Conservation (phyloP, 306 rosid species). For the Alnus glutinosa region DNA sequence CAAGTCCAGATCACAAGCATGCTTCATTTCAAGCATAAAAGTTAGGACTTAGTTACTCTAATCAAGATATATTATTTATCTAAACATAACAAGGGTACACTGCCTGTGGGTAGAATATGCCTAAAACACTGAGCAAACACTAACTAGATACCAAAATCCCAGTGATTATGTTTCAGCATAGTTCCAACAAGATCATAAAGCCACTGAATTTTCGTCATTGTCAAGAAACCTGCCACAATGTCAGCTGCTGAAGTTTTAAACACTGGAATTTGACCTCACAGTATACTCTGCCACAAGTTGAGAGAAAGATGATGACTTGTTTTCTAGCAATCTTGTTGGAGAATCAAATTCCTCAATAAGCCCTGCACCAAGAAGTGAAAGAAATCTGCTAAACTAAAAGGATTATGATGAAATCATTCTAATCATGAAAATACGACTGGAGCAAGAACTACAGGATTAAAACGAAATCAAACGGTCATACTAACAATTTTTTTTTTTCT, state of each 20-base stretch:
- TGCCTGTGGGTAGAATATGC: not conserved
- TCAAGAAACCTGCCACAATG: not conserved
- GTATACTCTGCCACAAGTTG: slow-evolving; percentile 33
- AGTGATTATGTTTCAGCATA: not conserved
- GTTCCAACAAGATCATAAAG: not conserved
- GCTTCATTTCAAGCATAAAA: slow-evolving; percentile 28
- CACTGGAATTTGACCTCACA: slow-evolving; percentile 32
- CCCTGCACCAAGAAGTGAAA: not conserved
- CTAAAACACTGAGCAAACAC: not conserved
- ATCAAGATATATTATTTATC: not conserved
- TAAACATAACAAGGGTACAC: not conserved
- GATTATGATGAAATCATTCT: not conserved
- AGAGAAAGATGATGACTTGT: slow-evolving; percentile 23
- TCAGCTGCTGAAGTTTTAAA: not conserved
- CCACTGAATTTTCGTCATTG: slow-evolving; percentile 6
- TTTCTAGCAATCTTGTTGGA: slow-evolving; percentile 10
- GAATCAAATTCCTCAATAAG: slow-evolving; percentile 14
- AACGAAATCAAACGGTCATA: not conserved
- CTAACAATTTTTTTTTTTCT: not conserved
- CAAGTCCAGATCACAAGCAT: not conserved
- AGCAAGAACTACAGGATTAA: not conserved
- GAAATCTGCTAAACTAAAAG: not conserved
- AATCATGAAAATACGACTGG: not conserved
- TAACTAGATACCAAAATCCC: not conserved
- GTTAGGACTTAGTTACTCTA: slow-evolving; percentile 18